Conservation (phyloP, 2,329 filamentous ascomycete genomes). For the Aspergillus sp. region DNA sequence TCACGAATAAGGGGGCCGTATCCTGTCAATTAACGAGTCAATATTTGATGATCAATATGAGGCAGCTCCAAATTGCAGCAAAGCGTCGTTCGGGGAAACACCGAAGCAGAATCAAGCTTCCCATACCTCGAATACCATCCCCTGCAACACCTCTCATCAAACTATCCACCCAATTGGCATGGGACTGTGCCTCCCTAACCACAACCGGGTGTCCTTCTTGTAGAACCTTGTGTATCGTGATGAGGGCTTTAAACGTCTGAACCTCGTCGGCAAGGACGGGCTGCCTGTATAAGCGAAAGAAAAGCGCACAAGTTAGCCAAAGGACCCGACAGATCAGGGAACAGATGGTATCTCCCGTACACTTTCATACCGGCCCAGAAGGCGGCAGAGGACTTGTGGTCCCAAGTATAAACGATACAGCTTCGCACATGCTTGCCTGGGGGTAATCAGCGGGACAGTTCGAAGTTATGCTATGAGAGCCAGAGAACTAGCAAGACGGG, state of each 20-base stretch:
- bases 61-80: not conserved
- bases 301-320: not conserved
- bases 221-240: constrained; percentile 94
- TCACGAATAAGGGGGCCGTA: constrained; percentile 92
- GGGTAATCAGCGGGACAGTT: constrained; percentile 5
- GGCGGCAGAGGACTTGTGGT: constrained; percentile 89
- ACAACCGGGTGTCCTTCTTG: constrained; percentile 92
- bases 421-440: constrained; percentile 89
- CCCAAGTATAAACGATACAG: constrained; percentile 98
- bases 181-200: constrained; percentile 80
- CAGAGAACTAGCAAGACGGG: not conserved
- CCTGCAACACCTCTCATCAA: constrained; percentile 76
- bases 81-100: not conserved
- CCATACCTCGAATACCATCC: constrained; percentile 71
- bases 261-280: constrained; percentile 98
- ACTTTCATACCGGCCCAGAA: constrained; percentile 99
- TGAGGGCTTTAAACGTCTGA: constrained; percentile 97
- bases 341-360: constrained; percentile 46
- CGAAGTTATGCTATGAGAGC: not conserved
- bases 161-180: constrained; percentile 88
- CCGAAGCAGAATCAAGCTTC: not conserved
- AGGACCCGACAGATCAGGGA: too few species aligned
- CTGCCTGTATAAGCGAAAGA: constrained; percentile 54
- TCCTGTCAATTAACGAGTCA: constrained; percentile 36
- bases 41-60: not conserved